Percentiles rank a stretch among this genome's conserved stretches.
Conservation (phyloP, 2,329 filamentous ascomycete species). For the Cadophora malorum region DNA sequence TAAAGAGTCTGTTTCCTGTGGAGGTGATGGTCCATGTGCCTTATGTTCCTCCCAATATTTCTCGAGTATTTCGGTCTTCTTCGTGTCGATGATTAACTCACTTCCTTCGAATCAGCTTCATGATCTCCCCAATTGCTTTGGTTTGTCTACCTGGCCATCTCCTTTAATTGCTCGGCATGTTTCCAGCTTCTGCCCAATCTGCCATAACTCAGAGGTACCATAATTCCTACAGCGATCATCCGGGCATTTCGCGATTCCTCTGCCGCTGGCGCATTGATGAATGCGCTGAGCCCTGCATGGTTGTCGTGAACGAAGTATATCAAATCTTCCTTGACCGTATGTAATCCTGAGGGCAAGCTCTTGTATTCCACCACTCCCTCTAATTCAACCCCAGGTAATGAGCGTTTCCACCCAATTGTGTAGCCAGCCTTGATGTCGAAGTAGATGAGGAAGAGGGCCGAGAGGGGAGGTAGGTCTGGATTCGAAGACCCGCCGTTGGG, state of each 20-base stretch:
- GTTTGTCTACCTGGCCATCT: slow-evolving; percentile 68
- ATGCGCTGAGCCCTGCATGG: slow-evolving; percentile 89
- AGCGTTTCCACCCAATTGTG: slow-evolving; percentile 87
- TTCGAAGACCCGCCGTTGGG: slow-evolving; percentile 37
- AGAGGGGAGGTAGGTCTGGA: slow-evolving; percentile 65
- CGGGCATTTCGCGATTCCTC: slow-evolving; percentile 84
- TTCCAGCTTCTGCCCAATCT: slow-evolving; percentile 88
- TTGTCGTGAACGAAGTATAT: slow-evolving; percentile 91
- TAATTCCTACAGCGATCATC: slow-evolving; percentile 89
- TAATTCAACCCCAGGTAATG: slow-evolving; percentile 71
- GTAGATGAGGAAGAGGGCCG: slow-evolving; percentile 85
- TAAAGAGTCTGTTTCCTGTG: slow-evolving; percentile 40
- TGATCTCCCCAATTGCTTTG: neutral
- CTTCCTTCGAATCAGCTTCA: slow-evolving; percentile 44
- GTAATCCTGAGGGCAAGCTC: slow-evolving; percentile 89
- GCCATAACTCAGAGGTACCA: slow-evolving; percentile 86
- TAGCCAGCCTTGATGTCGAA: slow-evolving; percentile 94
- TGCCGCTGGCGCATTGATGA: slow-evolving; percentile 81
- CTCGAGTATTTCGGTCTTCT: slow-evolving; percentile 69
- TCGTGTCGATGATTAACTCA: slow-evolving; percentile 68
- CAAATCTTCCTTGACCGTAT: slow-evolving; percentile 86
- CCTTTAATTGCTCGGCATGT: slow-evolving; percentile 78
- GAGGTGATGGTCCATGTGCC: slow-evolving; percentile 41
- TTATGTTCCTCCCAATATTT: slow-evolving; percentile 78
- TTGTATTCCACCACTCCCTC: slow-evolving; percentile 95